Evolutionary conservation across 1,139 yeast genomes (phyloP), one percentile per base, ranked within the genome.

Genomic region (Taiozyma onychis): DNA sequence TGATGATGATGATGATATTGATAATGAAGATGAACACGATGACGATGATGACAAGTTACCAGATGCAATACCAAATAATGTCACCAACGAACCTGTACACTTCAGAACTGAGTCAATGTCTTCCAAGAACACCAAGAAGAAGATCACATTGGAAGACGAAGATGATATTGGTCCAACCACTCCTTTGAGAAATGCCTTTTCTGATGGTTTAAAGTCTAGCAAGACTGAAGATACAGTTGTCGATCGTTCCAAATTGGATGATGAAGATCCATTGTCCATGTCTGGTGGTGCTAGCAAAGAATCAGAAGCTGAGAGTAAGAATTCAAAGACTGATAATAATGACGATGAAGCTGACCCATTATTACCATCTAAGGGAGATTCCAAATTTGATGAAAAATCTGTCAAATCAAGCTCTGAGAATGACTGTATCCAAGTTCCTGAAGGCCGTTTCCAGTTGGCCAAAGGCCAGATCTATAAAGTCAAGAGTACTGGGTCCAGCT

Each of bases 81-180:
- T 48, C 3, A 32, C 50, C 3, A 24, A 44, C 4, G 48, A 41
- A 5, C 56, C 54, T 27, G 53, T 55, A 47, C 50, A 52, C 37
- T 59, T 59, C 49, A 57, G 56, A 35, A 53, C 60, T 3, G 57
- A 52, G 10, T 52, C 61, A 1, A 53, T 58, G 54, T 46, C 58
- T 5, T 14, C 45, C n/a, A 45, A 43, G 9, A 49, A 50, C 13
- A 48, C 48, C n/a, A 48, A 51, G 39, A 52, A 51, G 39, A 52
- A 46, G 26, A 11, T n/a, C 41, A 21, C 39, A 10, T 11, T 22
- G 32, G 51, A 48, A 6, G 48, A 47, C 26, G 56, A 55, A 6
- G 58, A 54, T 16, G 48, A 46, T 35, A 45, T 57, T 42, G 62
- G 58, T 49, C 62, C 60, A 28, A 56, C 52, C 9, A 50, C 59